Evolutionary conservation across 176 grass and related monocot species (phyloP).

Genomic region (Hordeum marinum): DNA sequence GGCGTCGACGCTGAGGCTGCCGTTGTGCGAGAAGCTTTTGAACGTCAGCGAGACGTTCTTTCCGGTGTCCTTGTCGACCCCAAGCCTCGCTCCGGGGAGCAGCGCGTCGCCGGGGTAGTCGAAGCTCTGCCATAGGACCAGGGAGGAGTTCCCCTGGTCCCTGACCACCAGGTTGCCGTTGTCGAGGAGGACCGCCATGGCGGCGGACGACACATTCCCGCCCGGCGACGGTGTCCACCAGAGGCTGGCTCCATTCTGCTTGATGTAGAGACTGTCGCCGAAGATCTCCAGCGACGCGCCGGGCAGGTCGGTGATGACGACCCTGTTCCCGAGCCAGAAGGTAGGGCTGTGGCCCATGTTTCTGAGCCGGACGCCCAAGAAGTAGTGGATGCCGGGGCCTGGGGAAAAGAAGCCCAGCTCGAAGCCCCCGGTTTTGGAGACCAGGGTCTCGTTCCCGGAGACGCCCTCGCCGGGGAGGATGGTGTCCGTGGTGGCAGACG

Average conservation of each 20-base stretch:
- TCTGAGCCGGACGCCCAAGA: not conserved
- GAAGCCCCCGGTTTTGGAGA: not conserved
- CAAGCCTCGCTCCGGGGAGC: conserved; percentile 41
- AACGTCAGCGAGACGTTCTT: conserved; percentile 19
- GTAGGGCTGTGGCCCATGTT: not conserved
- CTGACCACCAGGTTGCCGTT: conserved; percentile 30
- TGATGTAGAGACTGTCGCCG: not conserved
- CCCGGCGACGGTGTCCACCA: not conserved
- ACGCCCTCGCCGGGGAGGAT: not conserved
- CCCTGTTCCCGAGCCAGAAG: conserved; percentile 15
- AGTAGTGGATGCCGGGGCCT: conserved; percentile 1
- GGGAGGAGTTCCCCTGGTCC: not conserved
- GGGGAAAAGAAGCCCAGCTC: conserved; percentile 6
- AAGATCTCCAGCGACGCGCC: not conserved
- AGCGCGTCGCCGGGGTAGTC: conserved; percentile 32
- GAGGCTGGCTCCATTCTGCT: not conserved
- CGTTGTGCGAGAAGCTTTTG: not conserved
- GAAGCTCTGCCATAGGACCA: conserved; percentile 44
- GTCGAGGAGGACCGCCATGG: conserved; percentile 16
- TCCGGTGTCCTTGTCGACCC: conserved; percentile 29
- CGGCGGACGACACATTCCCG: not conserved
- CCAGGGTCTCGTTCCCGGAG: conserved; percentile 16
- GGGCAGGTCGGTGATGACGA: conserved; percentile 1
- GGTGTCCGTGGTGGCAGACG: not conserved
- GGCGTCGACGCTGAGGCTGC: conserved; percentile 32